These are phyloP conservation scores for Spatholobus suberectus DNA, from an alignment of 306 rosid species.

Conservation along the genomic window DNA sequence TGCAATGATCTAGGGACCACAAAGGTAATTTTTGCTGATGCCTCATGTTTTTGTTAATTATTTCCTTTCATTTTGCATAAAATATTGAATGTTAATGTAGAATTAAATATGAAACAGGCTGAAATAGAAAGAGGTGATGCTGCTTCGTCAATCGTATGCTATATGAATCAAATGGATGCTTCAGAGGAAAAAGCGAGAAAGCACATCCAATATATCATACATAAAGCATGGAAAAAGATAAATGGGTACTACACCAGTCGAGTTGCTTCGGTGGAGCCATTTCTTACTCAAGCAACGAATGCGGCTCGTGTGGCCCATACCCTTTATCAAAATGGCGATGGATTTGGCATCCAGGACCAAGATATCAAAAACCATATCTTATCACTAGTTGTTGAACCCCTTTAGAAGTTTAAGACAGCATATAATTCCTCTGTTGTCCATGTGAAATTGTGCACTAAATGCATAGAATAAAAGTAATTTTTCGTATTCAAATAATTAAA, in stretches of 20 bases:
- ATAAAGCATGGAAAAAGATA: not conserved
- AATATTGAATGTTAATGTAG: not conserved
- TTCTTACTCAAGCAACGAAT: not conserved
- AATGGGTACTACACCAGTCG: not conserved
- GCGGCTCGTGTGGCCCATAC: not conserved
- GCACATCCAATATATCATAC: not conserved
- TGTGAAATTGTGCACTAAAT: too few species aligned
- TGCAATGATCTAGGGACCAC: slow-evolving; percentile 54
- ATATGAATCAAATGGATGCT: slow-evolving; percentile 54
- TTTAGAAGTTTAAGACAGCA: too few species aligned
- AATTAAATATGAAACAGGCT: slow-evolving; percentile 41
- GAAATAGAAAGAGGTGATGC: slow-evolving; percentile 72
- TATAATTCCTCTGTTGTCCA: too few species aligned
- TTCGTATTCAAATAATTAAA: too few species aligned
- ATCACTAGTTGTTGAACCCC: too few species aligned
- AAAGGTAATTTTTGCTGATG: slow-evolving; percentile 16
- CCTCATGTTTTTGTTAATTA: not conserved
- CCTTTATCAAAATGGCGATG: slow-evolving; percentile 1
- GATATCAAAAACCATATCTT: too few species aligned
- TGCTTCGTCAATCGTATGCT: slow-evolving; percentile 62
- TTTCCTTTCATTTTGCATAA: not conserved
- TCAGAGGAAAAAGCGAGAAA: slow-evolving; percentile 55
- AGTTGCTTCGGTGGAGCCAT: not conserved
- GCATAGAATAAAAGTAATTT: too few species aligned
- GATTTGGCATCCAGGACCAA: too few species aligned